These are phyloP conservation scores for Tylopilus sp. DNA, from an alignment of 768 basidiomycete species.

Conservation along the genomic window DNA sequence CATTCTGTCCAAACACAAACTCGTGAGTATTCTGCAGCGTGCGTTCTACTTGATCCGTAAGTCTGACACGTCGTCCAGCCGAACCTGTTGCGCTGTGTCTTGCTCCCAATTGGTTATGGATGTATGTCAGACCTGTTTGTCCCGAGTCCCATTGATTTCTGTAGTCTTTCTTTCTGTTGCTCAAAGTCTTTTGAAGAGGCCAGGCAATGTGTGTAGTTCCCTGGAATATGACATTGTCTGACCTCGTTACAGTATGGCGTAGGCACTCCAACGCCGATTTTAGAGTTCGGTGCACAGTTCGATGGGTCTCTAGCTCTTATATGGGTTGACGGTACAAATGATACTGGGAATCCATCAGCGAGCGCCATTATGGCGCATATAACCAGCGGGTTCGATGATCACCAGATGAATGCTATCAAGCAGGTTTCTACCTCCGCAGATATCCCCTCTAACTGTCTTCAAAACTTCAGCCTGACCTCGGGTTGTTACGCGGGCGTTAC, in stretches of 20 bases:
- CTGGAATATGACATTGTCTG: not conserved
- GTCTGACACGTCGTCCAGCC: slow-evolving; percentile 36
- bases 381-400: slow-evolving; percentile 46
- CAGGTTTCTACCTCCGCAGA: slow-evolving; percentile 45
- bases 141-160: not conserved
- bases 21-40: slow-evolving; percentile 41
- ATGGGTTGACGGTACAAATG: slow-evolving; percentile 69
- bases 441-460: slow-evolving; percentile 58
- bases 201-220: slow-evolving; percentile 49
- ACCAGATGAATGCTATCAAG: slow-evolving; percentile 48
- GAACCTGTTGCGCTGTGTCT: slow-evolving; percentile 57
- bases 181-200: slow-evolving; percentile 54
- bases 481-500: slow-evolving; percentile 66
- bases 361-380: slow-evolving; percentile 60
- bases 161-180: slow-evolving; percentile 59
- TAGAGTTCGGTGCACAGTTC: slow-evolving; percentile 45
- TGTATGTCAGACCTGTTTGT: slow-evolving; percentile 5
- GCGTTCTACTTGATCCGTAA: not conserved
- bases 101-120: slow-evolving; percentile 64
- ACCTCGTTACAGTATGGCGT: slow-evolving; percentile 50
- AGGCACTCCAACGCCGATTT: slow-evolving; percentile 51
- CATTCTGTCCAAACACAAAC: slow-evolving; percentile 58
- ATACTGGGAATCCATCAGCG: slow-evolving; percentile 51
- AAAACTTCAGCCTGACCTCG: slow-evolving; percentile 70
- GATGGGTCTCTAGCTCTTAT: slow-evolving; percentile 51